phyloP scores from a whole-genome alignment of 1,284 basidiomycete genomes.

The Cryptococcus depauperatus region DNA sequence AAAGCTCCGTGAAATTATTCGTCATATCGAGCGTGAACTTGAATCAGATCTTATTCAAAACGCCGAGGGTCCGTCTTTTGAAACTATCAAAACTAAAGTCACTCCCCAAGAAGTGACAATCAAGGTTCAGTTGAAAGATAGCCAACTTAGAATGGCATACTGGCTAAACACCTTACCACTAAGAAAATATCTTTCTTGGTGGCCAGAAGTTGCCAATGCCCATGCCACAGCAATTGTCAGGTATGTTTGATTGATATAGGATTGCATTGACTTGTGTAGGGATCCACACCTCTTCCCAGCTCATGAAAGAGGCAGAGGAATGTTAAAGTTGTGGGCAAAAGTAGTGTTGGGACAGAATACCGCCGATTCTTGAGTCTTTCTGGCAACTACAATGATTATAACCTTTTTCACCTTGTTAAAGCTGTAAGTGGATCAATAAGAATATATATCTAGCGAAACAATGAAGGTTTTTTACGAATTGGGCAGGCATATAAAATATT shows the following conservation, averaged over 20 bases:
- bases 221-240: conserved; percentile 39
- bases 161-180: conserved; percentile 33
- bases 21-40: conserved; percentile 27
- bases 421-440: no score
- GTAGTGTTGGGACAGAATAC: conserved; percentile 7
- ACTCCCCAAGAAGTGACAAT: conserved; percentile 12
- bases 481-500: no score
- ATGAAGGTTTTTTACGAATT: no score
- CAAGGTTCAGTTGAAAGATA: conserved; percentile 24
- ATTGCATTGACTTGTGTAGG: conserved; percentile 10
- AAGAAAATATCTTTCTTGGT: conserved; percentile 36
- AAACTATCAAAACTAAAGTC: not conserved
- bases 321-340: conserved; percentile 34
- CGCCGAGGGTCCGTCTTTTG: conserved; percentile 12
- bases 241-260: conserved; percentile 16
- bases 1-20: conserved; percentile 25
- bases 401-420: no score
- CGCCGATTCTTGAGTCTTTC: not conserved
- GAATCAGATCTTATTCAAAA: conserved; percentile 32
- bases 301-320: conserved; percentile 34
- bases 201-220: conserved; percentile 35
- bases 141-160: conserved; percentile 31
- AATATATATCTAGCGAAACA: no score
- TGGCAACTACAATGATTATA: no score
- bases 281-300: conserved; percentile 29